phyloP scores from a whole-genome alignment of 2,329 filamentous ascomycete genomes.

The Eutypella sp. region DNA sequence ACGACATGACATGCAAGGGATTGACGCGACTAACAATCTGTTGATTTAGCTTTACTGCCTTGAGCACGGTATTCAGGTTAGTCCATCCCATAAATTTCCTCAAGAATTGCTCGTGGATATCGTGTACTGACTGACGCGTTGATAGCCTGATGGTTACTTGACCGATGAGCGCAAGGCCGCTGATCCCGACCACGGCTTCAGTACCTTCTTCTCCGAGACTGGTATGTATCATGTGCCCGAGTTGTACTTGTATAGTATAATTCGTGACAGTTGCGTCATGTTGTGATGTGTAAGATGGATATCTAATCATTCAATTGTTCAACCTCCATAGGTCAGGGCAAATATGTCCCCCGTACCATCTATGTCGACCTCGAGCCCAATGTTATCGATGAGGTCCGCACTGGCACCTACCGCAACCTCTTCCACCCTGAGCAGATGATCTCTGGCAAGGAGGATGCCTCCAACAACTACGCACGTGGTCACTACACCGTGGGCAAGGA shows the following conservation, averaged over 20 bases:
- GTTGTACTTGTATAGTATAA: background rate
- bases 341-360: slow-evolving; percentile 98
- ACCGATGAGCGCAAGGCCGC: slow-evolving; percentile 95
- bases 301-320: too few relatives aligned
- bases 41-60: slow-evolving; percentile 89
- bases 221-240: slow-evolving; percentile 68
- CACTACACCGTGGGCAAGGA: slow-evolving; percentile 99
- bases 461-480: slow-evolving; percentile 99
- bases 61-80: slow-evolving; percentile 98
- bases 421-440: slow-evolving; percentile 99
- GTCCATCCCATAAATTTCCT: slow-evolving; percentile 28
- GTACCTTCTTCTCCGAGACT: slow-evolving; percentile 99
- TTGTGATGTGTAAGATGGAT: slow-evolving; percentile 10
- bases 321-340: slow-evolving; percentile 72
- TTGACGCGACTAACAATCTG: slow-evolving; percentile 8
- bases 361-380: slow-evolving; percentile 99
- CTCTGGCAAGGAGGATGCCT: slow-evolving; percentile 99
- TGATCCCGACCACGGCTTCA: slow-evolving; percentile 95
- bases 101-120: slow-evolving; percentile 1
- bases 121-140: slow-evolving; percentile 21
- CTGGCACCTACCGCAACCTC: slow-evolving; percentile 88
- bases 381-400: slow-evolving; percentile 98
- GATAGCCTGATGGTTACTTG: slow-evolving; percentile 93
- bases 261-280: background rate
- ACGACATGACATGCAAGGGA: too few relatives aligned